Evolutionary conservation across 192 early-diverging fungal species (phyloP), one percentile per base, ranked within the genome.

Genomic region (Umbelopsis sp.): DNA sequence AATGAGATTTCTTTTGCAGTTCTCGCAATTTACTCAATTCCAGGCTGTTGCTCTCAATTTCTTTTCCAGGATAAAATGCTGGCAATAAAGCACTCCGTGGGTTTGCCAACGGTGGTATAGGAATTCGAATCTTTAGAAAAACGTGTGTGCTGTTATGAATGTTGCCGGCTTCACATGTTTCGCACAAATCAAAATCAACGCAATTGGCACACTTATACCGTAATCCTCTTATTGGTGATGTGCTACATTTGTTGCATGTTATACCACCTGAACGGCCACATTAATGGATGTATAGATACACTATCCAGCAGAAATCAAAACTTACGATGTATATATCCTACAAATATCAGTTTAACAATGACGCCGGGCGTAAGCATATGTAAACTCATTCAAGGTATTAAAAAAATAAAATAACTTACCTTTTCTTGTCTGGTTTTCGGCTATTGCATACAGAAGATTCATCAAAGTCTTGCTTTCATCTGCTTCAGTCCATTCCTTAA

Each of bases 191-290:
- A 71, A 87, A 93, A 66, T 96, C 93, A 48, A 92, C 85, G 70
- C 97, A 99, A 68, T 98, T 95, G 37, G 92, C 90, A 73, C 97
- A 99, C 73, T 94, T 95, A 86, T 91, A 98, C 2, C 97, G 89
- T 20, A 89, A 77, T 8, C 97, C 97, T 23, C 94, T 88, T 67
- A 99, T 92, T 1, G 97, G 97, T 25, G 90, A 85, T 27, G 87
- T 85, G 20, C 86, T 85, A 75, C 97, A 99, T 78, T 91, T 88
- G 79, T 96, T 94, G 80, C 97, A 99, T 27, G 93, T 91, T n/a
- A 94, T 94, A 15, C 95, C 93, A 35, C 94, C 84, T 85, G 71
- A 10, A 7, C 22, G 44, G 16, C 16, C 21, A 46, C 13, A 21
- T 11, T 33, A 37, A 49, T 23, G 53, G 13, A 46, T 33, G 7